Conservation (phyloP, 2,329 filamentous ascomycete species). For the Colletotrichum limetticola region DNA sequence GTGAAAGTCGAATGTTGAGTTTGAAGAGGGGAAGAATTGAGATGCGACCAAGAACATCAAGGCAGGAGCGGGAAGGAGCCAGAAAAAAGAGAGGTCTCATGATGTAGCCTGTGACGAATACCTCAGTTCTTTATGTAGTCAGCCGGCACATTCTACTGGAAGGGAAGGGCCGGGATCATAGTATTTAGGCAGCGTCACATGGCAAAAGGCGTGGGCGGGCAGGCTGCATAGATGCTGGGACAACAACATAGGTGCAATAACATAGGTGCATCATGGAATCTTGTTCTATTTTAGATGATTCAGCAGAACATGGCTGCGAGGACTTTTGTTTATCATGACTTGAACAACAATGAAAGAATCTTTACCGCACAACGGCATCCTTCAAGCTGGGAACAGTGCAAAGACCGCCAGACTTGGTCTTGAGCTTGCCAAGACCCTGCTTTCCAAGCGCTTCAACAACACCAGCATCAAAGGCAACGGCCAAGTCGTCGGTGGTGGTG, state of each 20-base stretch:
- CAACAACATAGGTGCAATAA: neutral
- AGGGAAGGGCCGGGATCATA: neutral
- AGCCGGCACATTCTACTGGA: neutral
- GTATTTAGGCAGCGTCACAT: neutral
- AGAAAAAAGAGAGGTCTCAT: neutral
- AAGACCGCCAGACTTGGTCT: constrained; percentile 80
- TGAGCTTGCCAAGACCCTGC: constrained; percentile 74
- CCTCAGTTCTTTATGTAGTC: neutral
- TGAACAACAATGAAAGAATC: neutral
- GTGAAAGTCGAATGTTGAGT: neutral
- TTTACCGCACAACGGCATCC: constrained; percentile 82
- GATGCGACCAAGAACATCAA: too few relatives aligned
- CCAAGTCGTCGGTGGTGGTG: constrained; percentile 82
- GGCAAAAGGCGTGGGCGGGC: neutral
- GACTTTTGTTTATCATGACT: constrained; percentile 18
- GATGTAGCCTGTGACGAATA: neutral
- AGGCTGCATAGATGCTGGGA: neutral
- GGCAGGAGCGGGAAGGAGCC: neutral
- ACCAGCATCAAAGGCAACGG: constrained; percentile 87
- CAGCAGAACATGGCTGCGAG: neutral
- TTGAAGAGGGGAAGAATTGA: neutral
- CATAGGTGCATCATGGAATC: neutral
- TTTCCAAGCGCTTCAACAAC: constrained; percentile 81
- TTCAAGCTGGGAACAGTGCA: constrained; percentile 87
- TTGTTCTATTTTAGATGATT: neutral